Percentiles rank a stretch among this genome's conserved stretches.
Evolutionary conservation across 2,329 filamentous ascomycete genomes (phyloP).

Genomic region (Microsporum canis): DNA sequence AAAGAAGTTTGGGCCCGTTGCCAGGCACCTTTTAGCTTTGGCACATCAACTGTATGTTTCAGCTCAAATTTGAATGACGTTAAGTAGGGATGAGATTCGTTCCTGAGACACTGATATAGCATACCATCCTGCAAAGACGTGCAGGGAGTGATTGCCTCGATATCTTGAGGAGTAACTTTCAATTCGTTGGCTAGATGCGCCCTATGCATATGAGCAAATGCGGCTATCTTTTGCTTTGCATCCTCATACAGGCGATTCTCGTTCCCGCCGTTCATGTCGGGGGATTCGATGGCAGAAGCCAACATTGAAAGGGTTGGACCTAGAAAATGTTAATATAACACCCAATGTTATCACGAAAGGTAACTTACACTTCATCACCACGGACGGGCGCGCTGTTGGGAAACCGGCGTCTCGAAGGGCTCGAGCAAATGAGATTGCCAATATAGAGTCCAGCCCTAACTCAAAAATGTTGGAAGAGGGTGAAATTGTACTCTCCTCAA

Average conservation of each 20-base stretch:
- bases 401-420: slow-evolving; percentile 55
- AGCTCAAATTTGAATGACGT: slow-evolving; percentile 59
- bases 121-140: slow-evolving; percentile 81
- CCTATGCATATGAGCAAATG: slow-evolving; percentile 52
- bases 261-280: slow-evolving; percentile 4
- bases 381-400: slow-evolving; percentile 47
- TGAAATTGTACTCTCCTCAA: slow-evolving; percentile 36
- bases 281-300: slow-evolving; percentile 19
- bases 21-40: slow-evolving; percentile 49
- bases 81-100: slow-evolving; percentile 55
- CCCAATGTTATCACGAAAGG: slow-evolving; percentile 38
- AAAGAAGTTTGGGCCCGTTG: slow-evolving; percentile 39
- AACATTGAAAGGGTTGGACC: slow-evolving; percentile 33
- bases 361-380: slow-evolving; percentile 51
- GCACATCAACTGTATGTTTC: slow-evolving; percentile 32
- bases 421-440: slow-evolving; percentile 58
- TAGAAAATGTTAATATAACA: slow-evolving; percentile 11
- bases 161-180: slow-evolving; percentile 37
- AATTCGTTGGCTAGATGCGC: slow-evolving; percentile 44
- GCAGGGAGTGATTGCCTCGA: slow-evolving; percentile 70
- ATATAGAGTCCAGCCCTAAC: slow-evolving; percentile 78
- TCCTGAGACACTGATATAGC: slow-evolving; percentile 57
- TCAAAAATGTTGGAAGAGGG: slow-evolving; percentile 64
- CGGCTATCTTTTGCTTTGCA: slow-evolving; percentile 50
- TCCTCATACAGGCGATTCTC: slow-evolving; percentile 30